Base-by-base conservation (phyloP, 352 stramenopile species). In the Phytophthora meadii region DNA sequence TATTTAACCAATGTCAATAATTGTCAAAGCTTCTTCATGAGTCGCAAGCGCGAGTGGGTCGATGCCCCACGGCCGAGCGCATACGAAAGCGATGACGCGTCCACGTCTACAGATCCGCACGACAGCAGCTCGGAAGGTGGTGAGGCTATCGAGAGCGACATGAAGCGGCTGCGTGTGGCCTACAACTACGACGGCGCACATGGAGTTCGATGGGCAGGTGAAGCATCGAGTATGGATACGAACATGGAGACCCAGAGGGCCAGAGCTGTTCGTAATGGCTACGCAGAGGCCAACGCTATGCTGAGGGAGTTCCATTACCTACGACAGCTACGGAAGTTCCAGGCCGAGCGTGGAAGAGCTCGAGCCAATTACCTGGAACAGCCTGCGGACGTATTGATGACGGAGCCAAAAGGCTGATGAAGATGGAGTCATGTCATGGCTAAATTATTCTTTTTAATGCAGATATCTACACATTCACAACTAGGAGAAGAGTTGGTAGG, bases 251-350 rank as follows among this genome's bases (percentile, higher is more conserved):
- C 37, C 17, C 68, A 61, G 48, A 64, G 68, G 17, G 61, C 71
- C 22, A 63, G 22, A 44, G 54, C 39, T 2, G 56, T 65, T 30
- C 46, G 40, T 24, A 56, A 27, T 34, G 5, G 65, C 28, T 94
- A 92, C 67, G 55, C 69, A 0, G 59, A 76, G 27, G 78, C 77
- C 32, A 94, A 94, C 58, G 56, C 75, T 4, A 74, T 90, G 67
- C 71, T 94, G 37, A 68, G 81, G 32, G 80, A 94, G 63, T 85
- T 88, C 40, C 86, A 94, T 55, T 92, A 86, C 56, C 48, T 92
- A 55, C 86, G 86, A 7, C 86, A 94, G 54, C 56, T 91, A 54
- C 82, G 86, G 44, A 83, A 79, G 55, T 93, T 90, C 59, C 84
- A 93, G 61, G 77, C 82, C 2, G 82, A 90, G 62, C 72, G 75